These are phyloP conservation scores for Leishmania braziliensis DNA, from an alignment of 208 protist species.

Conservation along the genomic window DNA sequence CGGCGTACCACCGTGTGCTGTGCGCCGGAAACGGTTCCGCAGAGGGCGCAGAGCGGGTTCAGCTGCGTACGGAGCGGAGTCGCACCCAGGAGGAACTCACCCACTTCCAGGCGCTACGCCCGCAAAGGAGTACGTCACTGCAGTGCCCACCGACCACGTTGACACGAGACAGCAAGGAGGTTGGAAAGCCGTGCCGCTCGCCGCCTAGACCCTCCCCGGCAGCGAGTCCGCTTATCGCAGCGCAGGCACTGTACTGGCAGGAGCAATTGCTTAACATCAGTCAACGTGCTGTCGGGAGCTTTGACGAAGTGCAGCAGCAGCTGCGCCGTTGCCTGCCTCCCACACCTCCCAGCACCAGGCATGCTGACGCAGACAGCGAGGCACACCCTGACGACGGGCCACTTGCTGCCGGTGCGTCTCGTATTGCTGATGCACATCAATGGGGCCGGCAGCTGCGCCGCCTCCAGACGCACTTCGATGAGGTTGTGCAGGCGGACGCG, in stretches of 20 bases:
- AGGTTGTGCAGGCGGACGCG: constrained; percentile 26
- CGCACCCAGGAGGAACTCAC: neutral
- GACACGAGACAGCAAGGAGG: neutral
- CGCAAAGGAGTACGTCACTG: neutral
- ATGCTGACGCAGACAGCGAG: neutral
- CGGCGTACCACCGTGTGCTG: neutral
- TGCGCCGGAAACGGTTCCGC: neutral
- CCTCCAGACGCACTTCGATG: constrained; percentile 13
- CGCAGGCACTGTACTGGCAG: constrained; percentile 13
- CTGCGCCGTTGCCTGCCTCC: constrained; percentile 2
- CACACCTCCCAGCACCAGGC: neutral
- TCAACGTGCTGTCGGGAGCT: constrained; percentile 3
- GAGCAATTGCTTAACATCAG: constrained; percentile 12
- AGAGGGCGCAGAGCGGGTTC: too few species aligned
- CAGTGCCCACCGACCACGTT: neutral
- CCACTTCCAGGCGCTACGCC: neutral
- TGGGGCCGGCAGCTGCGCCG: constrained; percentile 2
- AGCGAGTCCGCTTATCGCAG: neutral
- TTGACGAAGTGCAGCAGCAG: constrained; percentile 11
- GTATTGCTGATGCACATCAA: neutral
- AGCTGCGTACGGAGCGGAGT: neutral
- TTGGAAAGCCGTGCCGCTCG: too few species aligned
- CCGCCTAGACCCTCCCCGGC: neutral
- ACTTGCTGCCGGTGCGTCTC: neutral
- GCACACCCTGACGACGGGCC: neutral